Base-by-base conservation (phyloP, 768 basidiomycete genomes). In the Termitomyces eurrhizus region DNA sequence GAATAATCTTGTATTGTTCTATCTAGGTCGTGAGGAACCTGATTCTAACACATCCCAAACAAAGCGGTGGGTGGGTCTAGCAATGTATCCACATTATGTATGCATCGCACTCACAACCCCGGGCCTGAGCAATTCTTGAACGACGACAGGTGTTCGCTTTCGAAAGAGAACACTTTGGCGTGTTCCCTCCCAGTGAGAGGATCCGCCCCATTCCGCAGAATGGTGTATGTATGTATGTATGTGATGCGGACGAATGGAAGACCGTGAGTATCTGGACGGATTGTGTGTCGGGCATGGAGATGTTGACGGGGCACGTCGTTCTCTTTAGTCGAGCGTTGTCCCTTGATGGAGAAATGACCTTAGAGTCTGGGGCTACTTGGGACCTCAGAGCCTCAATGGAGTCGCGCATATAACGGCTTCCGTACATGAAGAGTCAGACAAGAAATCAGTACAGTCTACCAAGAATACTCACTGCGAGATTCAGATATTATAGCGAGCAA, bases 201-300 rank as follows among this genome's bases (percentile, higher is more conserved):
- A 18, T 14, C 39, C 3, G n/a, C 57, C 61, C 61, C 21, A 64
- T 29, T 57, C 52, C 26, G 52, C 18, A 60, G 35, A 13, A 64
- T 52, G 12, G 21, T 21, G 21, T 21, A 21, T 21, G 21, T 21
- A 21, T 21, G 21, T 21, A 62, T 33, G 24, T 61, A 58, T 4
- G 58, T 59, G 1, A 62, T 56, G 2, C 62, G 56, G 0, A 37
- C 55, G 21, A 59, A 54, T 24, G 65, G 56, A n/a, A 62, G 18
- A 16, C 26, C 56, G 13, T 58, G 14, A 26, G 53, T 33, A 18
- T 54, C 29, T 49, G 57, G 12, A 18, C 29, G 45, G 39, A 18
- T n/a, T 26, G 39, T 5, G 39, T n/a, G 33, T 57, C 39, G 0
- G 57, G 58, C 12, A 56, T 56, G 1, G 33, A 55, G 18, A 66